A percentile compares a stretch with the other conserved stretches of the same genome.
phyloP scores from a whole-genome alignment of 1,284 basidiomycete species.

The Rhizoctonia solani region DNA sequence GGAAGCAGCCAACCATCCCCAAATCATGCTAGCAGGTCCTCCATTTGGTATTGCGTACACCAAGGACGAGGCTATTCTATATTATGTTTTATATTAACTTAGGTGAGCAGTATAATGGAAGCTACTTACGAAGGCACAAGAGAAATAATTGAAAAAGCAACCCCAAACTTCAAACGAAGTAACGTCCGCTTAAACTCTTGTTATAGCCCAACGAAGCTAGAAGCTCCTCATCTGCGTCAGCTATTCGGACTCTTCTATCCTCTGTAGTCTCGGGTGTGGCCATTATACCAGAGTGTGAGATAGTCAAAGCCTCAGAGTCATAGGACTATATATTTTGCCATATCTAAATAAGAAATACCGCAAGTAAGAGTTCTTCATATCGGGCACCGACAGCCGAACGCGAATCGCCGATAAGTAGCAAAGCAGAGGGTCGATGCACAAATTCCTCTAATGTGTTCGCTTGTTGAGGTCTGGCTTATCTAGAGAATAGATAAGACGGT shows the following conservation, averaged over 20 bases:
- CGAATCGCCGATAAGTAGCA: too few relatives aligned
- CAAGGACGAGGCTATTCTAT: conserved; percentile 58
- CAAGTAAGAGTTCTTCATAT: too few relatives aligned
- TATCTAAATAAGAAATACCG: too few relatives aligned
- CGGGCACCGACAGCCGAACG: too few relatives aligned
- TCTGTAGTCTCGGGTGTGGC: not conserved
- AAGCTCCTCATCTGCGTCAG: conserved; percentile 49
- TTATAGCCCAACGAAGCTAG: conserved; percentile 63
- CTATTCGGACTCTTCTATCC: not conserved
- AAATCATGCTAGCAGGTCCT: conserved; percentile 79
- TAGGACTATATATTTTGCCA: too few relatives aligned
- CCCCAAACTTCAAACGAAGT: conserved; percentile 66
- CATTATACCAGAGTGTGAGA: too few relatives aligned
- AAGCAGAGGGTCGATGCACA: too few relatives aligned
- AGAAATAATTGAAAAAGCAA: conserved; percentile 68
- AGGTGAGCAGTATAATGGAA: not conserved
- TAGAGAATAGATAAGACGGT: too few relatives aligned
- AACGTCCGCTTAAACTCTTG: conserved; percentile 74
- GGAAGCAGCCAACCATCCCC: conserved; percentile 52
- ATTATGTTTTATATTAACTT: conserved; percentile 29
- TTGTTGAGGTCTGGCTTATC: too few relatives aligned
- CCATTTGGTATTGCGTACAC: conserved; percentile 77
- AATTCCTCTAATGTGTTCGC: too few relatives aligned
- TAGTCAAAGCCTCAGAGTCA: too few relatives aligned
- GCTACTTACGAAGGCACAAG: conserved; percentile 42